Evolutionary conservation across 1,139 yeast species (phyloP).

Genomic region (Kodamaea anthophila): DNA sequence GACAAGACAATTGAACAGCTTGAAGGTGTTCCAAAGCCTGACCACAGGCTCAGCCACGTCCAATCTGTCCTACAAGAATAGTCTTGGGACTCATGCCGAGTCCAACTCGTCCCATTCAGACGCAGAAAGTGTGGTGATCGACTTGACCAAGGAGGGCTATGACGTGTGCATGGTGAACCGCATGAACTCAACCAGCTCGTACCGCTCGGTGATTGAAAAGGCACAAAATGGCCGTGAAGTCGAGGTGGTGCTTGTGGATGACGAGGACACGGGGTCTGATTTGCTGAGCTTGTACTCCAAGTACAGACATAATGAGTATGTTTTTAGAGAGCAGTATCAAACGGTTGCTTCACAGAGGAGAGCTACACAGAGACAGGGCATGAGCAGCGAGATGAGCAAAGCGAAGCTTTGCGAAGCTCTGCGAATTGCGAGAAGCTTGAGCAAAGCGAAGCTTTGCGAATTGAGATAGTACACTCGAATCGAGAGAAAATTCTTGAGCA

Average conservation of each 20-base stretch:
- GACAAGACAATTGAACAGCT: constrained; percentile 7
- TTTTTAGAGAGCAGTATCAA: constrained; percentile 21
- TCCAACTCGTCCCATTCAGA: constrained; percentile 22
- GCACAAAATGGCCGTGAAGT: constrained; percentile 36
- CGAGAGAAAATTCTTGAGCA: too few relatives aligned
- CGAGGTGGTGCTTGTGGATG: constrained; percentile 42
- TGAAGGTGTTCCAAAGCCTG: constrained; percentile 5
- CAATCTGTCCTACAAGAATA: constrained; percentile 27
- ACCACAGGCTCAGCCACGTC: constrained; percentile 11
- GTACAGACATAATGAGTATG: constrained; percentile 28
- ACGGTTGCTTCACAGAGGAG: too few relatives aligned
- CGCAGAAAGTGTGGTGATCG: constrained; percentile 34
- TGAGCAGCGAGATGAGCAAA: too few relatives aligned
- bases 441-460: too few relatives aligned
- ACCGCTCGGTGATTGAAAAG: constrained; percentile 36
- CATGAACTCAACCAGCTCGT: constrained; percentile 29
- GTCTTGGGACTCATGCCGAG: constrained; percentile 18
- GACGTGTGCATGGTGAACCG: constrained; percentile 34
- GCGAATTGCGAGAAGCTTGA: too few relatives aligned
- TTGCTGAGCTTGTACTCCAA: constrained; percentile 40
- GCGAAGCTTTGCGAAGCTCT: too few relatives aligned
- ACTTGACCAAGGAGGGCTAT: constrained; percentile 37
- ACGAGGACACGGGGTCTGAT: constrained; percentile 31
- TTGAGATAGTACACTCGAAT: too few relatives aligned
- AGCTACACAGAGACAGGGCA: constrained; percentile 1